Percentiles rank a stretch among this genome's conserved stretches.
These are phyloP conservation scores for Grammothele lineata DNA, from an alignment of 768 basidiomycete species.

Conservation along the genomic window DNA sequence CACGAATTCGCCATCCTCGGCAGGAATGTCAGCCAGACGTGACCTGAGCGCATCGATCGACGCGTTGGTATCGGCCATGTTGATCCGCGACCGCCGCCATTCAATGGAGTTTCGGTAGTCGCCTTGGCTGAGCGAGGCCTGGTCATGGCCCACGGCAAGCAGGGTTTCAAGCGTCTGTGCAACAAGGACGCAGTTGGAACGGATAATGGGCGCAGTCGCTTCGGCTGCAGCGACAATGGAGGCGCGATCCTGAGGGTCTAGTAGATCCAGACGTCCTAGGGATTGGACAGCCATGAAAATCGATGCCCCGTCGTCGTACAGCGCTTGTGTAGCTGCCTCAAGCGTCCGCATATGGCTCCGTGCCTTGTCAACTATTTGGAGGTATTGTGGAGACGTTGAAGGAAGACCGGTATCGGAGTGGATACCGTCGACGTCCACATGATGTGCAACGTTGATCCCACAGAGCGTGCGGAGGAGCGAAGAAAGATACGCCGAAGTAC, in stretches of 20 bases:
- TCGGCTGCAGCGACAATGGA: conserved; percentile 15
- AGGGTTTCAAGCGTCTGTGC: conserved; percentile 60
- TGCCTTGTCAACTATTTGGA: conserved; percentile 65
- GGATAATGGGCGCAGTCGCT: conserved; percentile 35
- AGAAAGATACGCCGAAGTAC: conserved; percentile 51
- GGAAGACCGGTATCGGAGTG: conserved; percentile 40
- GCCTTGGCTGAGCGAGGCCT: conserved; percentile 62
- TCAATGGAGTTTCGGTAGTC: conserved; percentile 76
- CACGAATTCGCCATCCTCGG: conserved; percentile 37
- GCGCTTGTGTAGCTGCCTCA: conserved; percentile 64
- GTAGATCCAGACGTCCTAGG: conserved; percentile 15
- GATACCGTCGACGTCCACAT: conserved; percentile 80
- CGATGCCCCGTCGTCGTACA: conserved; percentile 67
- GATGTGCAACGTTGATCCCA: conserved; percentile 74
- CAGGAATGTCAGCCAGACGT: conserved; percentile 34
- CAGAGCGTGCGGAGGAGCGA: conserved; percentile 54
- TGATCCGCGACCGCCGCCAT: conserved; percentile 70
- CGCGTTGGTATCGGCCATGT: conserved; percentile 42
- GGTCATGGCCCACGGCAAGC: conserved; percentile 61
- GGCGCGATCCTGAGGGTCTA: conserved; percentile 25
- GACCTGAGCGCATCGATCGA: conserved; percentile 35
- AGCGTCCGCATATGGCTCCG: conserved; percentile 62
- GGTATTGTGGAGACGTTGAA: conserved; percentile 48
- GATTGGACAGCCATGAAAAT: conserved; percentile 59
- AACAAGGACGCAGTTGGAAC: conserved; percentile 51